Conservation (phyloP, 352 stramenopile genomes). For the Phytophthora sansomeana region DNA sequence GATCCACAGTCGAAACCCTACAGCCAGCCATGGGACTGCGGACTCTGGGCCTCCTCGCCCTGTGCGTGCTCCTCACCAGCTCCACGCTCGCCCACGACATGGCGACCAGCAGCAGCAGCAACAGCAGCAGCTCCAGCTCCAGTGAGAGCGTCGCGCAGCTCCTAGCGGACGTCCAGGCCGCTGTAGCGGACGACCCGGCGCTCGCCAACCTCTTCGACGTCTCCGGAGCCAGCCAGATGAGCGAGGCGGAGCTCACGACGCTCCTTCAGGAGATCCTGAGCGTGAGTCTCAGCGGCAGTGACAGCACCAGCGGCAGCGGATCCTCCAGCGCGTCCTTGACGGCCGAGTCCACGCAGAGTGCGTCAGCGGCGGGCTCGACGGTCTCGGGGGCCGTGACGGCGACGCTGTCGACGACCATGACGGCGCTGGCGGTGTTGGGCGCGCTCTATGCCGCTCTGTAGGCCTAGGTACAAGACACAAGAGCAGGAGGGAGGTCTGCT, state of each 20-base stretch:
- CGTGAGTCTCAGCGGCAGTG: constrained; percentile 24
- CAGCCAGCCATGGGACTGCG: constrained; percentile 20
- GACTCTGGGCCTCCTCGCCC: constrained; percentile 25
- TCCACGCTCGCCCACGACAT: constrained; percentile 23
- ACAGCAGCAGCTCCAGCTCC: constrained; percentile 9
- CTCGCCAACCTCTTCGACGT: constrained; percentile 53
- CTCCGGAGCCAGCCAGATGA: constrained; percentile 43
- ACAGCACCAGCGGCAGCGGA: constrained; percentile 1
- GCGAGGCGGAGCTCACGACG: constrained; percentile 42
- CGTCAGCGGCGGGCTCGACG: constrained; percentile 22
- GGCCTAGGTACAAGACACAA: constrained; percentile 32
- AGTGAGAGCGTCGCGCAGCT: constrained; percentile 41
- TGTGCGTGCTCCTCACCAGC: constrained; percentile 21
- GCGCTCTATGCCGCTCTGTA: constrained; percentile 30
- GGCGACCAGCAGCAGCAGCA: constrained; percentile 35
- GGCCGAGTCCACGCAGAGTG: constrained; percentile 20
- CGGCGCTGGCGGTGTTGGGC: constrained; percentile 10
- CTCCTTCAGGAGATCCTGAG: constrained; percentile 40
- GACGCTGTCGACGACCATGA: constrained; percentile 8
- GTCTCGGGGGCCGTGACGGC: constrained; percentile 11
- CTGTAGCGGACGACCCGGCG: constrained; percentile 40
- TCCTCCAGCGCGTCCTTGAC: no score
- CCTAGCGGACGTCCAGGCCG: constrained; percentile 43
- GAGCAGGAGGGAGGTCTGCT: no score
- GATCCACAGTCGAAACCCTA: constrained; percentile 3